Conservation (phyloP, 177 flowering plant species). For the Telopea speciosissima region DNA sequence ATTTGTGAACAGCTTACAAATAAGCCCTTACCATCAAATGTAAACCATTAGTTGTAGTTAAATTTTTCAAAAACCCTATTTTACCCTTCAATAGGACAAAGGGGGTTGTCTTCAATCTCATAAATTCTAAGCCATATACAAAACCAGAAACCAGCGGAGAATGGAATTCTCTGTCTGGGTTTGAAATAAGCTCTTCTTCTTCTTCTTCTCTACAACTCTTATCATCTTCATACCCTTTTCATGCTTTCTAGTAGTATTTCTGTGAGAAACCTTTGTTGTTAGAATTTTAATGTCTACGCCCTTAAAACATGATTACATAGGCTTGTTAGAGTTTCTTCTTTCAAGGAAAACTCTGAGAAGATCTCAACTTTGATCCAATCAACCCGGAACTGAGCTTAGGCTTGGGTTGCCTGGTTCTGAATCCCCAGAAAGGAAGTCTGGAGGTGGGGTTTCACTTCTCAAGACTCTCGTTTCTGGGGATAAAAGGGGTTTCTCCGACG, state of each 20-base stretch:
- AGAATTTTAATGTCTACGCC: conserved; percentile 37
- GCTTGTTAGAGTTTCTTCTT: conserved; percentile 43
- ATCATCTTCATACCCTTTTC: conserved; percentile 6
- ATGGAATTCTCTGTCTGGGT: neutral
- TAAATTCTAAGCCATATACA: too few relatives aligned
- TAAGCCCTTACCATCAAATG: too few relatives aligned
- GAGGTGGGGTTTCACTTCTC: conserved; percentile 21
- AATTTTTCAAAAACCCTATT: too few relatives aligned
- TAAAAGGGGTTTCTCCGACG: conserved; percentile 68
- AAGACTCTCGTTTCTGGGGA: conserved; percentile 48
- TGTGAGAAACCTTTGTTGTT: neutral
- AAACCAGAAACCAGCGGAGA: too few relatives aligned
- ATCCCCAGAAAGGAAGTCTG: conserved; percentile 48
- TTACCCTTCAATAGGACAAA: too few relatives aligned
- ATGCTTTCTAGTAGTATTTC: neutral
- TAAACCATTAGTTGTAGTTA: too few relatives aligned
- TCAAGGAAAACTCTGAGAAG: conserved; percentile 47
- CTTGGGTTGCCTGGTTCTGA: conserved; percentile 86
- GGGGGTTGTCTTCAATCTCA: too few relatives aligned
- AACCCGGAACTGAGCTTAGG: conserved; percentile 85
- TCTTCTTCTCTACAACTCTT: neutral
- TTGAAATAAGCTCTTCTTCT: neutral
- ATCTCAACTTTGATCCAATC: conserved; percentile 18
- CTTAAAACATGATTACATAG: conserved; percentile 72
- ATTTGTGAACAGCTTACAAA: too few relatives aligned